Base-by-base conservation (phyloP, 1,284 basidiomycete genomes). In the Pascua sp. region DNA sequence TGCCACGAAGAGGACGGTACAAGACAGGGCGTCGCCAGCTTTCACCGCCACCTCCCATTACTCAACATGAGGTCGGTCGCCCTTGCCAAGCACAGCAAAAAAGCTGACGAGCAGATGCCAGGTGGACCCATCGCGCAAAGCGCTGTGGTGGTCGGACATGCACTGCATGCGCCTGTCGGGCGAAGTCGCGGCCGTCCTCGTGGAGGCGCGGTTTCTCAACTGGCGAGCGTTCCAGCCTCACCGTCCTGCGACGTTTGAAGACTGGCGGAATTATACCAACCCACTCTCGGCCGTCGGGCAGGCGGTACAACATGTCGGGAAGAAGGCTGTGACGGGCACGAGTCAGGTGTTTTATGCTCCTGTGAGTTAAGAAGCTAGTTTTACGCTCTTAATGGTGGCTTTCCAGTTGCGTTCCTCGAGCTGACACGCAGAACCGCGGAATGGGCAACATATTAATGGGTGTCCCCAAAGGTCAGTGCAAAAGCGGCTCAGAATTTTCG, bases 81-180 rank as follows among this genome's bases (percentile, higher is more conserved):
- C 15, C 11, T 4, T 2, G 2, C 13, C 4, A 13, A 11, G 12
- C 36, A 40, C 16, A 11, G 17, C 24, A 10, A 40, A 47, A 46
- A 46, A 32, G 17, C 42, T 53, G 15, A 48, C 24, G 11, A 12
- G 32, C 45, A 78, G 83, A 62, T 86, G 84, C 62, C 83, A 85
- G 62, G 62, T 86, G 47, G 81, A 83, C 52, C 78, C 82, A 0
- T 70, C 72, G 0, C 76, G 77, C 42, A 59, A 82, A 8, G 84
- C 84, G 0, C 77, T 82, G 2, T 86, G 84, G 84, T 85, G 82
- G 81, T 83, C 81, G 4, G 79, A 80, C 8, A 77, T 81, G 55
- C 76, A 81, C 60, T 83, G 77, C 57, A 62, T 85, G 18, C 80
- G 81, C 53, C 75, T 86, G 11, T 83, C 82, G 48, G 80, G 79